Evolutionary conservation across 1,284 basidiomycete genomes (phyloP), one percentile per base, ranked within the genome.

Genomic region (Leccinum variabile): DNA sequence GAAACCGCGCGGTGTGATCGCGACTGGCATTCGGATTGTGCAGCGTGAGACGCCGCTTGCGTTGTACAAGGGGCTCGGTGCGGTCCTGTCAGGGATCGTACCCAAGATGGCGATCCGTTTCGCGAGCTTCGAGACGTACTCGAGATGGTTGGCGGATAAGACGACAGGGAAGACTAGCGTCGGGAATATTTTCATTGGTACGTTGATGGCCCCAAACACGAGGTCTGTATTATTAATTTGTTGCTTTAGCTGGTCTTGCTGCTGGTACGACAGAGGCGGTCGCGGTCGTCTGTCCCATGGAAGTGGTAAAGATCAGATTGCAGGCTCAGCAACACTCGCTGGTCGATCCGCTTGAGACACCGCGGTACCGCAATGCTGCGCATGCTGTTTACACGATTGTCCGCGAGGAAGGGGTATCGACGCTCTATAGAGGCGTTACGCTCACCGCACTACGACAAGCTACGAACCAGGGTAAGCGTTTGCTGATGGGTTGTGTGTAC

Each of bases 81-180:
- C 97, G n/a, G 97, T 99, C 41, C 82, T 97, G 25, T 92, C 94
- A 11, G 95, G 95, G 33, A 99, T 99, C 75, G 95, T 98, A 2
- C 97, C 97, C 5, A 99, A 99, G 82, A 99, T 99, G 97, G 95
- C 95, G 59, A 98, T 97, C 74, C 92, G 97, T 50, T 99, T 99
- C 77, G 96, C 97, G 46, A 94, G 92, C 75, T 99, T 99, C 75
- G 97, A 99, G 80, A 81, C 86, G 60, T 99, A 99, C 85, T 97
- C 98, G 78, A 82, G 78, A 0, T 87, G 84, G 82, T 79, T 99
- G 54, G 87, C 92, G 3, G 86, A 95, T 72, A 84, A 85, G 69
- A 72, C 80, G 50, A 94, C 91, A 0, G 94, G 94, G 57, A 84
- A 88, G 74, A 92, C 93, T 5, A 86, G 81, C 62, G 80, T 91